A percentile compares a stretch with the other conserved stretches of the same genome.
Evolutionary conservation across 495 filamentous ascomycete species (phyloP).

Genomic region (Penicillium bovifimosum): DNA sequence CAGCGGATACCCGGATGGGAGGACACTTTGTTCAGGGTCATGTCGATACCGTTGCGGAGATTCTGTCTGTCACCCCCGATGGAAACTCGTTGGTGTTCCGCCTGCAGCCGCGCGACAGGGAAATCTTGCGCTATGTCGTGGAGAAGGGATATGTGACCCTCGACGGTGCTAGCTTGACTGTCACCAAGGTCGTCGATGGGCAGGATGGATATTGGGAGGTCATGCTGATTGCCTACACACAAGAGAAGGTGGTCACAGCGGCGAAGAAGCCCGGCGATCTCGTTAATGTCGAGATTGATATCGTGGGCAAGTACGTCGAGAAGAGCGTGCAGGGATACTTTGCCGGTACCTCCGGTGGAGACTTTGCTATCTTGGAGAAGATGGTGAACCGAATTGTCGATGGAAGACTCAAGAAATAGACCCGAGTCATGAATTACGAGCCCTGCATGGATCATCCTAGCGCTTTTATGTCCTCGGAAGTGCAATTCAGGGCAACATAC

Average conservation of each 20-base stretch:
- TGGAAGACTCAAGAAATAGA: conserved; percentile 52
- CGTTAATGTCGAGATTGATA: conserved; percentile 97
- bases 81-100: conserved; percentile 83
- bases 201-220: conserved; percentile 87
- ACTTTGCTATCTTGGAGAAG: conserved; percentile 69
- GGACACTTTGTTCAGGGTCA: conserved; percentile 78
- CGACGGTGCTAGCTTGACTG: conserved; percentile 93
- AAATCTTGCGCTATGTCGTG: conserved; percentile 76
- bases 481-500: too few relatives aligned
- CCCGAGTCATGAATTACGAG: conserved; percentile 6
- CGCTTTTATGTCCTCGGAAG: neutral
- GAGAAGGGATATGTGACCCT: conserved; percentile 95
- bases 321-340: conserved; percentile 69
- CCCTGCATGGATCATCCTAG: neutral
- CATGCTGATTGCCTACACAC: conserved; percentile 98
- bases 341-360: conserved; percentile 44
- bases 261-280: conserved; percentile 74
- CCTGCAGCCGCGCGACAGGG: conserved; percentile 62
- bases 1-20: conserved; percentile 79
- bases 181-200: conserved; percentile 72
- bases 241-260: conserved; percentile 83
- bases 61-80: conserved; percentile 64
- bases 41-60: conserved; percentile 79
- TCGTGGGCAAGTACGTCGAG: conserved; percentile 98
- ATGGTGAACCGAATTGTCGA: conserved; percentile 78